A percentile compares a stretch with the other conserved stretches of the same genome.
Evolutionary conservation across 495 filamentous ascomycete species (phyloP).

Genomic region (Penicillium ochrochloron): DNA sequence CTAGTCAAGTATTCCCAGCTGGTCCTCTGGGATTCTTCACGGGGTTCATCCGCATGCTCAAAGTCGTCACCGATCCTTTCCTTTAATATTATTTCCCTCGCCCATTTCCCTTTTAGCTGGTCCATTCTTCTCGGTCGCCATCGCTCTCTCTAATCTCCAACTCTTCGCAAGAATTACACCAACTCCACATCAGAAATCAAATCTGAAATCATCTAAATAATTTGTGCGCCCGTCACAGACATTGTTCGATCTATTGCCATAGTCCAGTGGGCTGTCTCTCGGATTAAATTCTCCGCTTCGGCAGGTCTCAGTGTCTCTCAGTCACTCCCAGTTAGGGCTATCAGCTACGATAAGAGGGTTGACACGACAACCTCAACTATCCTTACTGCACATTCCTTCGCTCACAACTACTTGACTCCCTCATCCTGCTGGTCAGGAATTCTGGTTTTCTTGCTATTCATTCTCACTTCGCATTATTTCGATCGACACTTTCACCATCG

Average conservation of each 20-base stretch:
- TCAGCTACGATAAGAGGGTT: slow-evolving; percentile 43
- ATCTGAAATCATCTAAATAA: slow-evolving; percentile 13
- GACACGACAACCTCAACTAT: slow-evolving; percentile 54
- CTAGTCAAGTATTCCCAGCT: slow-evolving; percentile 33
- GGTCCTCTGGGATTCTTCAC: slow-evolving; percentile 39
- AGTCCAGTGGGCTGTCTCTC: slow-evolving; percentile 30
- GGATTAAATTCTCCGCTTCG: slow-evolving; percentile 29
- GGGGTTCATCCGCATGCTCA: slow-evolving; percentile 45
- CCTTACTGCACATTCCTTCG: slow-evolving; percentile 48
- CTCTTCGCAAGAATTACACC: not conserved
- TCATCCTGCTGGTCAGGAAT: slow-evolving; percentile 36
- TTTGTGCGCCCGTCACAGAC: slow-evolving; percentile 15
- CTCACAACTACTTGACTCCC: slow-evolving; percentile 25
- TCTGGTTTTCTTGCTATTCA: slow-evolving; percentile 3
- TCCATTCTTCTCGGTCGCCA: slow-evolving; percentile 5
- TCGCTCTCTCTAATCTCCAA: slow-evolving; percentile 13
- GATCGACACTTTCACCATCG: slow-evolving; percentile 3
- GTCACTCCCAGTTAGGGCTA: slow-evolving; percentile 38
- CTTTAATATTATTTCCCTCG: not conserved
- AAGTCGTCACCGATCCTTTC: slow-evolving; percentile 32
- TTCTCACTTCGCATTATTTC: not conserved
- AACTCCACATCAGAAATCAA: not conserved
- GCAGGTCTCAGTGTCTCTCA: slow-evolving; percentile 36
- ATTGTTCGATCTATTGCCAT: slow-evolving; percentile 28
- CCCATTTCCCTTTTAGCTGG: slow-evolving; percentile 22